Conservation (phyloP, 2,329 filamentous ascomycete species). For the Cadophora malorum region DNA sequence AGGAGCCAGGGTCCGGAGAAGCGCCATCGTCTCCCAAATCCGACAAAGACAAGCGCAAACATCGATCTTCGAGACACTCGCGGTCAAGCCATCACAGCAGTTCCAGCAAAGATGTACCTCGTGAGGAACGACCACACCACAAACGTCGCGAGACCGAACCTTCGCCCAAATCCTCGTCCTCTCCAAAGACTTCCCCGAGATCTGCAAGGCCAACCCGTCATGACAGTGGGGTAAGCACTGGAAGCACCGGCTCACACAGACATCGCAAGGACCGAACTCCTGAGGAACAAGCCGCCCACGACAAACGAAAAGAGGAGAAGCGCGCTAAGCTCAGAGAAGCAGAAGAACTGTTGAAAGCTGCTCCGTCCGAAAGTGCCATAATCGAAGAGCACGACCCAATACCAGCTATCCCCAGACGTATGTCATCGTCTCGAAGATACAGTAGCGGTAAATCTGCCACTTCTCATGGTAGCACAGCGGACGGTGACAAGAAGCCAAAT, state of each 20-base stretch:
- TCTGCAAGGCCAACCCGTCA: constrained; percentile 34
- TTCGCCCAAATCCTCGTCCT: constrained; percentile 30
- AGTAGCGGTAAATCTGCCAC: constrained; percentile 28
- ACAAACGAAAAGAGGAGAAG: constrained; percentile 41
- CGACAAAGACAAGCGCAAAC: constrained; percentile 33
- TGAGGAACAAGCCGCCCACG: constrained; percentile 44
- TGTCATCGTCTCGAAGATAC: constrained; percentile 30
- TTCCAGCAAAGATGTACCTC: constrained; percentile 29
- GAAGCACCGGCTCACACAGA: constrained; percentile 37
- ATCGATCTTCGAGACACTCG: constrained; percentile 38
- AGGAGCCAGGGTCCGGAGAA: constrained; percentile 25
- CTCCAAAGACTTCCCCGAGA: constrained; percentile 27
- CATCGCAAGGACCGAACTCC: constrained; percentile 37
- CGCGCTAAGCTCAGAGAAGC: constrained; percentile 32
- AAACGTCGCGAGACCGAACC: constrained; percentile 38
- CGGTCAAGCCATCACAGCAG: constrained; percentile 32
- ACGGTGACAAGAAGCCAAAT: constrained; percentile 32
- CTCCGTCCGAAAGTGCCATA: constrained; percentile 29
- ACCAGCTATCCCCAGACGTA: constrained; percentile 29
- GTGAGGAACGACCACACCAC: constrained; percentile 27
- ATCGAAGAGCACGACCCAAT: constrained; percentile 25
- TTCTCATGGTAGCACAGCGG: constrained; percentile 26
- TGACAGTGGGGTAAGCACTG: constrained; percentile 42
- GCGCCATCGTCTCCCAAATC: constrained; percentile 32
- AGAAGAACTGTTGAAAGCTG: constrained; percentile 22